Conservation (phyloP, 805 yeast genomes). For the Ogataea chonburiensis region DNA sequence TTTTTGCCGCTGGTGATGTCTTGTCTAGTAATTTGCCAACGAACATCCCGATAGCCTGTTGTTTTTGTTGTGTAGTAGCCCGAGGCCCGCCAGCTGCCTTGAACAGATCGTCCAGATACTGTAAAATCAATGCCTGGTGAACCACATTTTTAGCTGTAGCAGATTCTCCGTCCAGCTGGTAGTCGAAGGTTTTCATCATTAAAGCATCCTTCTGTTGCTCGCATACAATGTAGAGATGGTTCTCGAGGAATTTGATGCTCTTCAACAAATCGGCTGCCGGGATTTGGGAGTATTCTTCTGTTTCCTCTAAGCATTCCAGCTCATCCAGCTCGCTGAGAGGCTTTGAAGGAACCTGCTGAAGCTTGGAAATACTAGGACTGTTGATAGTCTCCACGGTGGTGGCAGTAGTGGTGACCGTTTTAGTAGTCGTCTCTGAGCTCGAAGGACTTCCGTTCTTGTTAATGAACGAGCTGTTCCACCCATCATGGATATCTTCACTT, state of each 20-base stretch:
- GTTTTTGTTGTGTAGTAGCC: conserved; percentile 22
- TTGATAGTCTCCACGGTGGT: conserved; percentile 32
- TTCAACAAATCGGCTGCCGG: conserved; percentile 45
- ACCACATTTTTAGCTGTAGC: conserved; percentile 61
- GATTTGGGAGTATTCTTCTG: conserved; percentile 62
- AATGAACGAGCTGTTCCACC: conserved; percentile 82
- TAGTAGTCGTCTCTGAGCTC: conserved; percentile 23
- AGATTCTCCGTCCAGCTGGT: conserved; percentile 62
- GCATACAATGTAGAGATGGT: conserved; percentile 67
- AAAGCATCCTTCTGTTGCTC: conserved; percentile 90
- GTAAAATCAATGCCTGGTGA: conserved; percentile 75
- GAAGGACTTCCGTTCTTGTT: conserved; percentile 44
- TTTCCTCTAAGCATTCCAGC: conserved; percentile 57
- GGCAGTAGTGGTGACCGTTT: conserved; percentile 20
- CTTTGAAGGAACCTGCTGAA: conserved; percentile 29
- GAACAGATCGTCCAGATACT: conserved; percentile 46
- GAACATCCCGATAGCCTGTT: conserved; percentile 57
- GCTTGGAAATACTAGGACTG: conserved; percentile 21
- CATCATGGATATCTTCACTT: conserved; percentile 88
- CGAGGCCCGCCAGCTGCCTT: conserved; percentile 27
- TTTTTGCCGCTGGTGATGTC: conserved; percentile 60
- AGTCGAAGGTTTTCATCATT: conserved; percentile 88
- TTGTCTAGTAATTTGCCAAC: conserved; percentile 58
- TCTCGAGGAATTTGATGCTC: conserved; percentile 51
- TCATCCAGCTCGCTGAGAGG: conserved; percentile 44